These are phyloP conservation scores for Copromyces sp. DNA, from an alignment of 495 filamentous ascomycete species.

Conservation along the genomic window DNA sequence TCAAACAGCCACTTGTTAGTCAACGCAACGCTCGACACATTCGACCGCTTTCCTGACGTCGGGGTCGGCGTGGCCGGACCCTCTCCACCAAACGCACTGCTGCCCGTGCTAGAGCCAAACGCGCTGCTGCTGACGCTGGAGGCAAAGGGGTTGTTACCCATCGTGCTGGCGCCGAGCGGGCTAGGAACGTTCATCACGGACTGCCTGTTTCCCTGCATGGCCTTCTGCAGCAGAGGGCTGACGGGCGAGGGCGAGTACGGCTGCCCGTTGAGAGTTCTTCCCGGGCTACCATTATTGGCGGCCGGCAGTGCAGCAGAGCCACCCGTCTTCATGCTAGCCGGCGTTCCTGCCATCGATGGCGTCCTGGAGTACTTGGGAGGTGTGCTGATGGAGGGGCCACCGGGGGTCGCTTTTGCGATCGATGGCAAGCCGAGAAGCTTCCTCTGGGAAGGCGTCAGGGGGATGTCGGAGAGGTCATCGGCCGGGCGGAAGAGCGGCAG, in stretches of 20 bases:
- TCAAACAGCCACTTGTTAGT: slow-evolving; percentile 94
- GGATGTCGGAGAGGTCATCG: slow-evolving; percentile 79
- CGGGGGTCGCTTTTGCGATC: slow-evolving; percentile 50
- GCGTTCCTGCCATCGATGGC: slow-evolving; percentile 43
- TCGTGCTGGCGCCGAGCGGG: slow-evolving; percentile 26
- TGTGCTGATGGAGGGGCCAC: slow-evolving; percentile 59
- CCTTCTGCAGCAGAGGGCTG: slow-evolving; percentile 65
- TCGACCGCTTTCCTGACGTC: slow-evolving; percentile 53
- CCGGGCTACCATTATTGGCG: slow-evolving; percentile 1
- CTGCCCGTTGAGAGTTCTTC: slow-evolving; percentile 12
- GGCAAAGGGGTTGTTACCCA: slow-evolving; percentile 5
- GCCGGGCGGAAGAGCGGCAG: slow-evolving; percentile 57
- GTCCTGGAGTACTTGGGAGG: slow-evolving; percentile 81
- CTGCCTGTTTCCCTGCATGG: slow-evolving; percentile 44
- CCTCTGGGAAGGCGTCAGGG: slow-evolving; percentile 83
- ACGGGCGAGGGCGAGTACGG: slow-evolving; percentile 19
- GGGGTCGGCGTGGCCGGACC: slow-evolving; percentile 51
- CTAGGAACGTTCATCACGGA: slow-evolving; percentile 38
- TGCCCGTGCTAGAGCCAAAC: slow-evolving; percentile 12
- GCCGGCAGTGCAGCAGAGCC: slow-evolving; percentile 22
- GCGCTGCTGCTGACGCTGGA: slow-evolving; percentile 10
- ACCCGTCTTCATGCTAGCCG: slow-evolving; percentile 36
- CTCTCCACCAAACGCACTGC: slow-evolving; percentile 20
- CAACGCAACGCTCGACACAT: slow-evolving; percentile 59
- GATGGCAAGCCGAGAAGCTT: slow-evolving; percentile 73